Evolutionary conservation across 257 asterid genomes (phyloP).

Genomic region (Solanum lignicaule): DNA sequence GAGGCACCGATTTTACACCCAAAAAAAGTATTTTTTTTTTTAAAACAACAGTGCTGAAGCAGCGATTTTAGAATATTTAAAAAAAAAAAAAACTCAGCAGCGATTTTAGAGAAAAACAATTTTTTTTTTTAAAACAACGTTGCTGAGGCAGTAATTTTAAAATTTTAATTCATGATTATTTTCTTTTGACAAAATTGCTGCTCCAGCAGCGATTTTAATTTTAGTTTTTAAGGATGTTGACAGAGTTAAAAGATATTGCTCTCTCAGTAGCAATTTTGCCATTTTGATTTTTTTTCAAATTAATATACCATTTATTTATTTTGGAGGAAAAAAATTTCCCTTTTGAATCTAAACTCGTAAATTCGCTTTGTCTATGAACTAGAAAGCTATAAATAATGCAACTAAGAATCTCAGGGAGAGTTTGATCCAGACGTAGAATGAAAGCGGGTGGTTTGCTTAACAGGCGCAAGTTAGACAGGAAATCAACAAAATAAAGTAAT

Average conservation of each 20-base stretch:
- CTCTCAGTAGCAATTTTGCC: background rate
- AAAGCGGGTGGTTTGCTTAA: background rate
- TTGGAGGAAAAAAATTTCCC: background rate
- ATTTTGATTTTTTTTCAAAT: too few relatives aligned
- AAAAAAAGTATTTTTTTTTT: too few relatives aligned
- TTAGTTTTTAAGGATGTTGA: too few relatives aligned
- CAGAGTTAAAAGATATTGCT: background rate
- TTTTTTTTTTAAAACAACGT: too few relatives aligned
- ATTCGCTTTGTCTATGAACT: background rate
- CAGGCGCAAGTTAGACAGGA: background rate
- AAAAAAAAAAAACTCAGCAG: too few relatives aligned
- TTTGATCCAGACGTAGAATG: background rate
- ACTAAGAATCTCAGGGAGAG: background rate
- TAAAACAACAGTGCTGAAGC: background rate
- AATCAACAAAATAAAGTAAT: background rate
- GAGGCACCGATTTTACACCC: background rate
- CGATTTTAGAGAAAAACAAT: accelerated
- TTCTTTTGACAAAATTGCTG: background rate
- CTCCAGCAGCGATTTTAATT: background rate
- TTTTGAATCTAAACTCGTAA: background rate
- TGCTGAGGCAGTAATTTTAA: background rate
- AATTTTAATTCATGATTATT: too few relatives aligned
- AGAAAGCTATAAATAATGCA: background rate
- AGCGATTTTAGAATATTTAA: too few relatives aligned
- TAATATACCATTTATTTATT: background rate